Base-by-base conservation (phyloP, 2,329 filamentous ascomycete genomes). In the Zalaria obscura region DNA sequence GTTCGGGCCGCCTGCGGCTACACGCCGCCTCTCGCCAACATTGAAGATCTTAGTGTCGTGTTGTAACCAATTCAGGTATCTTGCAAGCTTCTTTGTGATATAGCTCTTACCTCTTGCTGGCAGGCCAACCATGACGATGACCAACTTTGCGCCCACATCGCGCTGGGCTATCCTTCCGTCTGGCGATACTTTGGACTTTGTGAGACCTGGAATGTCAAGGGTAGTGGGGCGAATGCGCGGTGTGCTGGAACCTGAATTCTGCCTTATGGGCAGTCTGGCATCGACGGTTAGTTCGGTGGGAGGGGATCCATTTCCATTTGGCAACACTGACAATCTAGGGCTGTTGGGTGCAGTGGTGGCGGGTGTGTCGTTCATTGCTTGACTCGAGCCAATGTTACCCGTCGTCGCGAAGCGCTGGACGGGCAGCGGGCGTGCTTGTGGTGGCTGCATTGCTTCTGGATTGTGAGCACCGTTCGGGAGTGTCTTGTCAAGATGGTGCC, bases 31-130 rank as follows among this genome's bases (percentile, higher is more conserved):
- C 61, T 94, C 89, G 46, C 91, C 91, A 32, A 98, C 91, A 55
- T 98, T 98, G 75, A 98, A 98, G 52, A 98, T 95, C 50, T 74
- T 76, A 8, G 88, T 91, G 55, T 94, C 85, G 63, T 98, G 89
- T 57, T 98, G 91, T 55, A 95, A 78, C 91, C 91, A 98, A 39
- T 93, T 89, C 39, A 98, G 68, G 58, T 96, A 98, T 47, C 91
- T 76, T 45, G 91, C 83, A 48, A 98, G 75, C 67, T 98, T 98
- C 70, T 96, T 96, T 47, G 91, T 96, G 55, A 98, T 93, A 64
- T 98, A 98, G 42, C 88, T 95, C 67, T 98, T 98, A 58, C 91
- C 91, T 54, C 91, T 74, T 6, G 91, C 91, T 3, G 91, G 91
- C 53, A 98, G 67, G 48, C 91, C 91, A 46, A 98, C 91, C 91